A percentile compares a stretch with the other conserved stretches of the same genome.
These are phyloP conservation scores for Echeveria elegans DNA, from an alignment of 164 flowering plant genomes.

Conservation along the genomic window DNA sequence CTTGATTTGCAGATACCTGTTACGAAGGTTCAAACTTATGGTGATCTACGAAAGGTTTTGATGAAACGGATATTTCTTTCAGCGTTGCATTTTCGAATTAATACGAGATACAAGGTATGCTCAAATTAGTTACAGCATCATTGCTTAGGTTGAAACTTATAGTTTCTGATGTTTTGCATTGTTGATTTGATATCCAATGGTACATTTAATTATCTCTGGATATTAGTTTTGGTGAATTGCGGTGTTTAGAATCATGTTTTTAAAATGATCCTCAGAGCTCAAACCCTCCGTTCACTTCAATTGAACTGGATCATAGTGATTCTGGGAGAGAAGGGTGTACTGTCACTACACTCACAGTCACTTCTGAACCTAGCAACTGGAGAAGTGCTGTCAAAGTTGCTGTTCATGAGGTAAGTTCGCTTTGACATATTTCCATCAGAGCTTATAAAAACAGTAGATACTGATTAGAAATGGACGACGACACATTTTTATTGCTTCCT, in stretches of 20 bases:
- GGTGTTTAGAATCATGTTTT: neutral
- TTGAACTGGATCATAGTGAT: conserved; percentile 98
- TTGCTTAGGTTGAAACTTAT: too few species aligned
- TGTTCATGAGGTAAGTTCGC: conserved; percentile 77
- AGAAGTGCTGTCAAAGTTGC: conserved; percentile 87
- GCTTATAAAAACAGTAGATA: neutral
- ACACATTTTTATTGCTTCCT: neutral
- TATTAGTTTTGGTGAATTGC: neutral
- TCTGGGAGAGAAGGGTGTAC: conserved; percentile 99
- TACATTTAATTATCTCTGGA: neutral
- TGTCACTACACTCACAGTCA: conserved; percentile 93
- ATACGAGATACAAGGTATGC: conserved; percentile 92
- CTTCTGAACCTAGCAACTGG: conserved; percentile 96
- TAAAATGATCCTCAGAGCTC: conserved; percentile 59
- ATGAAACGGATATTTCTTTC: conserved; percentile 98
- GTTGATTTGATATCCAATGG: neutral
- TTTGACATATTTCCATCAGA: neutral
- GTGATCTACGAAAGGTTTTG: conserved; percentile 75
- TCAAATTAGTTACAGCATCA: neutral
- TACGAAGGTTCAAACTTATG: conserved; percentile 64
- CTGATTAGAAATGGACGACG: neutral
- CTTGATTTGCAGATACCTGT: conserved; percentile 67
- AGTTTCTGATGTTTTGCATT: too few species aligned
- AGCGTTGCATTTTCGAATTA: conserved; percentile 92
- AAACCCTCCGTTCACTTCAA: conserved; percentile 92